Percentiles rank a stretch among this genome's conserved stretches.
phyloP scores from a whole-genome alignment of 257 asterid genomes.

The Forsythia suspensa region DNA sequence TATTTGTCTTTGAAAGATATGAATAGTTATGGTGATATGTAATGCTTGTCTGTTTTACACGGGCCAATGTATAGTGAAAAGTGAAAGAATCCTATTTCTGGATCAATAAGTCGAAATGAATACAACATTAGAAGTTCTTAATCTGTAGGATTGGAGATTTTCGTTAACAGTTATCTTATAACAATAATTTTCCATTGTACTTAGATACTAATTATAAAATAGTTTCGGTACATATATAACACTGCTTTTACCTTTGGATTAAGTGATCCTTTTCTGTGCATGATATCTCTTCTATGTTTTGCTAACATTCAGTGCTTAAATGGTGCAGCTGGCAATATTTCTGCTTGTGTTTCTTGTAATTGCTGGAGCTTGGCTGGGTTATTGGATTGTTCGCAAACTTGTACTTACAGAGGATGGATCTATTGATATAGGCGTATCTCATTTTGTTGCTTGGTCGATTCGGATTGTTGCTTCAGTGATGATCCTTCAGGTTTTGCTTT shows the following conservation, averaged over 20 bases:
- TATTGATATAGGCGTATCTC: conserved; percentile 68
- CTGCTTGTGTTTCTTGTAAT: conserved; percentile 64
- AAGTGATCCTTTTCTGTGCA: not conserved
- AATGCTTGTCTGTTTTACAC: not conserved
- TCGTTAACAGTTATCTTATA: not conserved
- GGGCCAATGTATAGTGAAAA: not conserved
- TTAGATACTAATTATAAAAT: not conserved
- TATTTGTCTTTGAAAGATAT: not conserved
- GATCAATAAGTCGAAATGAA: not conserved
- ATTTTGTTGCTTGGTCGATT: conserved; percentile 75
- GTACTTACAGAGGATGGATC: conserved; percentile 79
- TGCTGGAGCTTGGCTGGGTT: conserved; percentile 92
- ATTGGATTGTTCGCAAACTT: conserved; percentile 86
- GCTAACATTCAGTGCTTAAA: conserved; percentile 25
- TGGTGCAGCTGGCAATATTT: conserved; percentile 63
- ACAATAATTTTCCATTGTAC: not conserved
- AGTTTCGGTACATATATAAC: conserved; percentile 17
- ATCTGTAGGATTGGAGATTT: not conserved
- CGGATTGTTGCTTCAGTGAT: conserved; percentile 65
- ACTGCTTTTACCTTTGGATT: conserved; percentile 16
- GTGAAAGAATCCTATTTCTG: not conserved
- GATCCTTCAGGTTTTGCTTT: conserved; percentile 77
- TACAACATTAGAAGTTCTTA: not conserved
- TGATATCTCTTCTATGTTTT: not conserved
- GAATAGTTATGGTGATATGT: not conserved